phyloP scores from a whole-genome alignment of 2,329 filamentous ascomycete species.

The Penicillium sp. region DNA sequence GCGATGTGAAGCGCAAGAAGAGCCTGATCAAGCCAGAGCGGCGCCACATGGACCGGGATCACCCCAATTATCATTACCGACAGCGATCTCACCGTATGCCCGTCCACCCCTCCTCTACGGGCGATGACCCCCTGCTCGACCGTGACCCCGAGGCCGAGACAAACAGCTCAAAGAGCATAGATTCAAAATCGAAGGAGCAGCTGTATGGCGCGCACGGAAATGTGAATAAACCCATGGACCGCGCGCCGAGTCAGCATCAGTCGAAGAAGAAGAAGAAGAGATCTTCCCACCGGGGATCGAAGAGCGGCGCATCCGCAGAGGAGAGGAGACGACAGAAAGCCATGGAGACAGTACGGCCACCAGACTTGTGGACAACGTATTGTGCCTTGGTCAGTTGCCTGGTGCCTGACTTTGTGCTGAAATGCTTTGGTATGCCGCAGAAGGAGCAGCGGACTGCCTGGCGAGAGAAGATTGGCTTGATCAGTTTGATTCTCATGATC shows the following conservation, averaged over 20 bases:
- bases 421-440: constrained; percentile 82
- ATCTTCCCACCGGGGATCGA: constrained; percentile 67
- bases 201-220: constrained; percentile 43
- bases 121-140: constrained; percentile 86
- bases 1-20: constrained; percentile 72
- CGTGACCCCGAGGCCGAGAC: constrained; percentile 62
- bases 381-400: constrained; percentile 94
- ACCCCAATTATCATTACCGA: constrained; percentile 95
- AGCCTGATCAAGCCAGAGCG: constrained; percentile 90
- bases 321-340: constrained; percentile 65
- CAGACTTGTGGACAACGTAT: constrained; percentile 93
- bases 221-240: constrained; percentile 52
- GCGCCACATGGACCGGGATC: constrained; percentile 80
- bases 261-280: constrained; percentile 60
- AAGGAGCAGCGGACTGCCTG: constrained; percentile 90
- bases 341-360: constrained; percentile 71
- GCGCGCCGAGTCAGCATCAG: constrained; percentile 46
- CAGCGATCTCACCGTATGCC: constrained; percentile 94
- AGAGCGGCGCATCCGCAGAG: constrained; percentile 63
- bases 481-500: constrained; percentile 89
- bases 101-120: constrained; percentile 86
- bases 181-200: constrained; percentile 53
- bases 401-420: constrained; percentile 83
- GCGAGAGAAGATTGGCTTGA: constrained; percentile 96
- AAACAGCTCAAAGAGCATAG: constrained; percentile 68